A percentile compares a stretch with the other conserved stretches of the same genome.
Conservation (phyloP, 371 early-diverging fungal genomes). For the Actinomucor elegans region DNA sequence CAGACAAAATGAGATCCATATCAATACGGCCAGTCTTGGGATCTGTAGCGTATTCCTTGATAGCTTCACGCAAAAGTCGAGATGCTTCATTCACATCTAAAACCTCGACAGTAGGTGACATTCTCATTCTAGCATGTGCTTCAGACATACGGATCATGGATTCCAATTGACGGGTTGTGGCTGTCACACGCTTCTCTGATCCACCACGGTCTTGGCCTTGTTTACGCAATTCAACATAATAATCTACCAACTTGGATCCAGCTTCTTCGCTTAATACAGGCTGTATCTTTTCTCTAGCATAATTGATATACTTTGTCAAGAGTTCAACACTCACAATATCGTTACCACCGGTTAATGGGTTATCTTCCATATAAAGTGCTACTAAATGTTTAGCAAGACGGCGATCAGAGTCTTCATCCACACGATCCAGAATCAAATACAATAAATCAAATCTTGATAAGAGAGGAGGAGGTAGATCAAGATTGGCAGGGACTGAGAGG, state of each 20-base stretch:
- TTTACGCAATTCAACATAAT: slow-evolving; percentile 90
- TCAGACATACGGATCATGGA: slow-evolving; percentile 98
- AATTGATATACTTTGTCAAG: slow-evolving; percentile 89
- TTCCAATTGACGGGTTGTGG: slow-evolving; percentile 99
- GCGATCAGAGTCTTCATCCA: slow-evolving; percentile 86
- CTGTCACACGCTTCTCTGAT: slow-evolving; percentile 82
- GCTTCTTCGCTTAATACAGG: slow-evolving; percentile 87
- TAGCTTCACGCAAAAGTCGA: slow-evolving; percentile 87
- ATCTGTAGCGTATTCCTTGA: slow-evolving; percentile 97
- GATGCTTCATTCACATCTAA: slow-evolving; percentile 87
- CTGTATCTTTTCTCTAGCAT: slow-evolving; percentile 80
- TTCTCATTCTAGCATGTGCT: slow-evolving; percentile 96
- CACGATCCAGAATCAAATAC: slow-evolving; percentile 91
- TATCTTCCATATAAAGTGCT: slow-evolving; percentile 80
- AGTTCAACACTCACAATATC: slow-evolving; percentile 76
- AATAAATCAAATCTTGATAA: slow-evolving; percentile 98
- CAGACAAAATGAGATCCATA: slow-evolving; percentile 95
- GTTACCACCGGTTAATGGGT: slow-evolving; percentile 47
- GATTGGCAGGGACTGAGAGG: slow-evolving; percentile 91
- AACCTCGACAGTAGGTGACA: slow-evolving; percentile 70
- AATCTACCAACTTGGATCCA: slow-evolving; percentile 72
- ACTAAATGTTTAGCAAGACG: slow-evolving; percentile 88
- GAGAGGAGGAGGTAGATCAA: slow-evolving; percentile 95
- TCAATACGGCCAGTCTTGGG: slow-evolving; percentile 98
- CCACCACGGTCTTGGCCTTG: slow-evolving; percentile 67